These are phyloP conservation scores for Lichina pygmaea DNA, from an alignment of 495 filamentous ascomycete species.

Conservation along the genomic window DNA sequence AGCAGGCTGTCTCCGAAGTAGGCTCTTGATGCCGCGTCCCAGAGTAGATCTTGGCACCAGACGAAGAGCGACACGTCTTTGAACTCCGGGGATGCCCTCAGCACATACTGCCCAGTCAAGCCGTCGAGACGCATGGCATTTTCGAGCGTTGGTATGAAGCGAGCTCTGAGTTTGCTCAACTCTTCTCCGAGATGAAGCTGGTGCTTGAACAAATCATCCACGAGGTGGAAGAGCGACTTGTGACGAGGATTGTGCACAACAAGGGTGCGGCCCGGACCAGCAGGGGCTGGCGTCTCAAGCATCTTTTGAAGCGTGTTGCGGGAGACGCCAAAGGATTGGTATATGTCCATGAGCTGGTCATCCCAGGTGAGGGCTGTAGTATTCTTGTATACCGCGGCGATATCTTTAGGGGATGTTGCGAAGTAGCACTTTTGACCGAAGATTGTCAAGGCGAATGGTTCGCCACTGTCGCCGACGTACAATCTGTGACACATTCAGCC, in stretches of 20 bases:
- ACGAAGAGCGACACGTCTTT: constrained; percentile 3
- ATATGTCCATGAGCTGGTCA: constrained; percentile 1
- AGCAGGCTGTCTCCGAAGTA: constrained; percentile 9
- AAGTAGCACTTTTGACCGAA: constrained; percentile 6
- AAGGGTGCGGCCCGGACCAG: neutral
- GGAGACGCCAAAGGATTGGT: neutral
- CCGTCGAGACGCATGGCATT: neutral
- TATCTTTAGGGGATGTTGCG: constrained; percentile 6
- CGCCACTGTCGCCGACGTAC: constrained; percentile 1
- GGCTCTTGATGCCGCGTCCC: constrained; percentile 5
- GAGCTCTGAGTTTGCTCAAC: neutral
- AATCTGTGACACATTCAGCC: neutral
- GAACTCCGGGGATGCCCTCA: no score
- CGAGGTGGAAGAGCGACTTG: neutral
- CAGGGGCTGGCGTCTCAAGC: neutral
- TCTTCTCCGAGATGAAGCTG: constrained; percentile 6
- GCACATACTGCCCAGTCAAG: neutral
- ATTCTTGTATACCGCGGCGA: constrained; percentile 5
- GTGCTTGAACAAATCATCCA: constrained; percentile 1
- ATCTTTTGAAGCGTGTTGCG: neutral
- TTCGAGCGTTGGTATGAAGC: neutral
- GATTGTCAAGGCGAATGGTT: constrained; percentile 7
- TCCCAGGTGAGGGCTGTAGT: constrained; percentile 4
- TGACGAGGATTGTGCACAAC: neutral
- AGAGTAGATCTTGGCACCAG: constrained; percentile 3